Percentiles rank a stretch among this genome's conserved stretches.
phyloP scores from a whole-genome alignment of 768 basidiomycete species.

The Cystobasidium ongulense region DNA sequence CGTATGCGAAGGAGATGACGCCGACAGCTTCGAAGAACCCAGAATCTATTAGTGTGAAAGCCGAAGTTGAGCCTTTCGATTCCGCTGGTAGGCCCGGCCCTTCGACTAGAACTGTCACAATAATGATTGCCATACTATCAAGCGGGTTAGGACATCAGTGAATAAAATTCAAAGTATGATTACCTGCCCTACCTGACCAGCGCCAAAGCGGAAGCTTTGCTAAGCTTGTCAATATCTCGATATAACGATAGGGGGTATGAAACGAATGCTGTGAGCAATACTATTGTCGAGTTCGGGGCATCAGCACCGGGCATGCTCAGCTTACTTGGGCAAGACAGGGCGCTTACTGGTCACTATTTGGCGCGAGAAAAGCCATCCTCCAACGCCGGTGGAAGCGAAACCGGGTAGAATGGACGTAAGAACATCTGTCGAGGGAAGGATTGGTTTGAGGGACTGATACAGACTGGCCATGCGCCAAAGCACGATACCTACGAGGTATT shows the following conservation, averaged over 20 bases:
- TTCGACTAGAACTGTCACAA: constrained; percentile 71
- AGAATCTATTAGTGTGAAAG: constrained; percentile 66
- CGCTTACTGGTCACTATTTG: constrained; percentile 12
- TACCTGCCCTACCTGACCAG: constrained; percentile 53
- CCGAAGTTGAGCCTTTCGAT: constrained; percentile 65
- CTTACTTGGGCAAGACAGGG: not conserved
- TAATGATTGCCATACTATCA: constrained; percentile 83
- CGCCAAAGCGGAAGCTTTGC: constrained; percentile 83
- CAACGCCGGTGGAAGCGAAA: not conserved
- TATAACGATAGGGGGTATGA: constrained; percentile 93
- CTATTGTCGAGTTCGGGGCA: not conserved
- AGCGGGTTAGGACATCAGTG: too few relatives aligned
- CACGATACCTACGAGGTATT: constrained; percentile 54
- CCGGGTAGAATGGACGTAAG: constrained; percentile 6
- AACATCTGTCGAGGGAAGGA: not conserved
- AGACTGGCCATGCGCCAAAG: constrained; percentile 74
- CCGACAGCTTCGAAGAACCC: constrained; percentile 92
- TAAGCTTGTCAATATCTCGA: constrained; percentile 93
- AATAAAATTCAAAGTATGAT: too few relatives aligned
- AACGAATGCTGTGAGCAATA: constrained; percentile 51
- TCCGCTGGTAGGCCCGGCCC: constrained; percentile 65
- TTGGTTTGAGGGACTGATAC: constrained; percentile 45
- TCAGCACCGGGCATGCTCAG: not conserved
- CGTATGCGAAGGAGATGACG: constrained; percentile 87
- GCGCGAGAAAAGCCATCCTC: constrained; percentile 6